A percentile compares a stretch with the other conserved stretches of the same genome.
Evolutionary conservation across 805 yeast species (phyloP).

Genomic region (Torulaspora franciscae): DNA sequence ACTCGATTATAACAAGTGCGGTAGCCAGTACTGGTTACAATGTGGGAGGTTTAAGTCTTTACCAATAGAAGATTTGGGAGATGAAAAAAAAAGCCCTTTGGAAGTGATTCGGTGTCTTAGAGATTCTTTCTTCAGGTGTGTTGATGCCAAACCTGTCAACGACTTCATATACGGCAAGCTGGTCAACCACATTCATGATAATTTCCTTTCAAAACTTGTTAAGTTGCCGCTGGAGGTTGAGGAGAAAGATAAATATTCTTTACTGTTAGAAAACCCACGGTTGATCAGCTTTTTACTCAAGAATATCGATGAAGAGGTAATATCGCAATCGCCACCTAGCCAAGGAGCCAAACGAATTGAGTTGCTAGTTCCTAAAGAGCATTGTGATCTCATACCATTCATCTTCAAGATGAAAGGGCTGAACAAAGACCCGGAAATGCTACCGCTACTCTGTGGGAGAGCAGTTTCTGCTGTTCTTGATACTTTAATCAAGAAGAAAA

Average conservation of each 20-base stretch:
- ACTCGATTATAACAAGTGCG: slow-evolving; percentile 40
- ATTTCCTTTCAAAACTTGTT: slow-evolving; percentile 28
- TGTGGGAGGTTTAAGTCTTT: slow-evolving; percentile 39
- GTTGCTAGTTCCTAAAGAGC: slow-evolving; percentile 14
- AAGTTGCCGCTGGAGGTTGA: slow-evolving; percentile 13
- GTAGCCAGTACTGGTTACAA: slow-evolving; percentile 52
- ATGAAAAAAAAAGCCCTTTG: slow-evolving; percentile 35
- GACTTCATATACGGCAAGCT: slow-evolving; percentile 16
- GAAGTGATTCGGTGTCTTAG: slow-evolving; percentile 42
- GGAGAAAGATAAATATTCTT: slow-evolving; percentile 16
- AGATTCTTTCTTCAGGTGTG: slow-evolving; percentile 37
- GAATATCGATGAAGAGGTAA: slow-evolving; percentile 6
- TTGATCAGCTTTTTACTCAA: slow-evolving; percentile 22
- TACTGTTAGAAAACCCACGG: slow-evolving; percentile 17
- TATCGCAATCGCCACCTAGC: neutral
- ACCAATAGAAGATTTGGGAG: slow-evolving; percentile 37
- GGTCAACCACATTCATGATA: slow-evolving; percentile 29
- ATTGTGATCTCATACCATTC: slow-evolving; percentile 17
- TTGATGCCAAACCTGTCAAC: slow-evolving; percentile 25
- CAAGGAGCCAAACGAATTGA: neutral
- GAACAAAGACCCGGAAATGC: slow-evolving; percentile 1
- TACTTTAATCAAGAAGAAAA: neutral
- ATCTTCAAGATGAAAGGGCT: slow-evolving; percentile 13
- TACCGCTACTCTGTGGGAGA: slow-evolving; percentile 16
- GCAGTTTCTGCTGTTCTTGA: slow-evolving; percentile 11